A percentile compares a stretch with the other conserved stretches of the same genome.
phyloP scores from a whole-genome alignment of 2,329 filamentous ascomycete species.

The Rhinocladiella similis region DNA sequence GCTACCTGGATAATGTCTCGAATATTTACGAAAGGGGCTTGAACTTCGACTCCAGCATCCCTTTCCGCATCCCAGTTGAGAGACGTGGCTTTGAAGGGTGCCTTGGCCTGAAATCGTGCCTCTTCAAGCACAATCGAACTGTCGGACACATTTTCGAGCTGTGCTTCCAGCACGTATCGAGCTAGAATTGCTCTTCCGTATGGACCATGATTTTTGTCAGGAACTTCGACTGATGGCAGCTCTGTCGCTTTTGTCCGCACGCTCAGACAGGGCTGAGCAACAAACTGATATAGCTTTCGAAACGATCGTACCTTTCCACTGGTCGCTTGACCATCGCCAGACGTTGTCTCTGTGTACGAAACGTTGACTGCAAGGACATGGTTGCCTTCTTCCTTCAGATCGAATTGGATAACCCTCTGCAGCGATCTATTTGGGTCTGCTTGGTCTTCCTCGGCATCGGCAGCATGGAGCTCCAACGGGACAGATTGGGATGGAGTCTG shows the following conservation, averaged over 20 bases:
- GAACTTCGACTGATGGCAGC: constrained; percentile 49
- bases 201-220: constrained; percentile 46
- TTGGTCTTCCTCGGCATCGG: constrained; percentile 15
- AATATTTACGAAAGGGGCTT: constrained; percentile 55
- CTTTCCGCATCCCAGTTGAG: constrained; percentile 55
- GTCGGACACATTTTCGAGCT: constrained; percentile 92
- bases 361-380: constrained; percentile 93
- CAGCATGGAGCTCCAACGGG: constrained; percentile 55
- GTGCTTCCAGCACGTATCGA: constrained; percentile 81
- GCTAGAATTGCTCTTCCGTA: constrained; percentile 43
- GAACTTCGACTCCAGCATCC: constrained; percentile 27
- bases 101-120: constrained; percentile 20
- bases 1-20: constrained; percentile 66
- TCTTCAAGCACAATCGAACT: constrained; percentile 73
- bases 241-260: constrained; percentile 86
- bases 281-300: constrained; percentile 93
- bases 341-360: constrained; percentile 82
- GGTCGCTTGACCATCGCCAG: constrained; percentile 46
- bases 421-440: constrained; percentile 61
- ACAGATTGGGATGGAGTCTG: constrained; percentile 81
- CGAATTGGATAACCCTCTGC: constrained; percentile 80
- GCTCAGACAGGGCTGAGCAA: constrained; percentile 84
- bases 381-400: constrained; percentile 90
- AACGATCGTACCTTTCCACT: constrained; percentile 76
- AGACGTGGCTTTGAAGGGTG: constrained; percentile 50